Evolutionary conservation across 2,329 filamentous ascomycete genomes (phyloP).

Genomic region (Hysterium pulicare): DNA sequence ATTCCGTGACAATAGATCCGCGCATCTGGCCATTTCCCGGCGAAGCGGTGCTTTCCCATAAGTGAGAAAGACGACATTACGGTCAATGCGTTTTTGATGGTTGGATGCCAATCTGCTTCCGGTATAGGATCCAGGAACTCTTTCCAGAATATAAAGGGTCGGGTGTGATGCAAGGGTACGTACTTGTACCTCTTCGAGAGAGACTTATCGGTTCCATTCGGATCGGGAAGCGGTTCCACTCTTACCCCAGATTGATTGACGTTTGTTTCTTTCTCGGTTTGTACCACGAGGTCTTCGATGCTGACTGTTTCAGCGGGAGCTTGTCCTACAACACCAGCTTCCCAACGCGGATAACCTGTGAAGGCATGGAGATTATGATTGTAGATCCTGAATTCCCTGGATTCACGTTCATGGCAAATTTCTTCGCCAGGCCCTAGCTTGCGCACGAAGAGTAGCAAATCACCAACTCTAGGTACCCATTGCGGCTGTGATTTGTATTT

Average conservation of each 20-base stretch:
- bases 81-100: constrained; percentile 53
- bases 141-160: constrained; percentile 55
- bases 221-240: constrained; percentile 55
- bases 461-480: constrained; percentile 54
- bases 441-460: constrained; percentile 54
- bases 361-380: constrained; percentile 20
- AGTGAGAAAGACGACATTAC: constrained; percentile 53
- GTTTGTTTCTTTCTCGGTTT: constrained; percentile 38
- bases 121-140: constrained; percentile 44
- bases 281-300: constrained; percentile 46
- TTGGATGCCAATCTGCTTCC: constrained; percentile 48
- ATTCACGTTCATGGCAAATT: constrained; percentile 25
- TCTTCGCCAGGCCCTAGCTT: constrained; percentile 24
- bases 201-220: constrained; percentile 49
- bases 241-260: constrained; percentile 55
- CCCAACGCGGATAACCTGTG: constrained; percentile 49
- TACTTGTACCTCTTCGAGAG: constrained; percentile 55
- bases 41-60: constrained; percentile 51
- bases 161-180: constrained; percentile 51
- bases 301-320: constrained; percentile 42
- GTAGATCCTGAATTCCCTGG: constrained; percentile 22
- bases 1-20: constrained; percentile 53
- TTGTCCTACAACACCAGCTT: constrained; percentile 56
- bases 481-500: constrained; percentile 44
- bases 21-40: constrained; percentile 54